These are phyloP conservation scores for Yamadazyma kanchanaburiensis DNA, from an alignment of 1,139 yeast species.

Conservation along the genomic window DNA sequence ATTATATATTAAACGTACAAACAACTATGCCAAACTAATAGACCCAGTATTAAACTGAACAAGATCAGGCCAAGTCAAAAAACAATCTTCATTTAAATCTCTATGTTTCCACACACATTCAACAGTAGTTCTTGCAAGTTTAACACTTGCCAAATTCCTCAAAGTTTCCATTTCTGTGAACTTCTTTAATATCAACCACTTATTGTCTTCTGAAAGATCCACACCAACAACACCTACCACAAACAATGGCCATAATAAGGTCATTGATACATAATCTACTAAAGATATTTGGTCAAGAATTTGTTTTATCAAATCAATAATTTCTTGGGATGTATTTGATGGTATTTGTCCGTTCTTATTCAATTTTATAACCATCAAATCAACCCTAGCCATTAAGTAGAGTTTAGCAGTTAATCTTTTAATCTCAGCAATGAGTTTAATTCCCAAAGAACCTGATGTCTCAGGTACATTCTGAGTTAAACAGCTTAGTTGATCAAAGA, in stretches of 20 bases:
- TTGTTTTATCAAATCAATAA: conserved; percentile 3
- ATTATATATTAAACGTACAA: neutral
- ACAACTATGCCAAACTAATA: conserved; percentile 27
- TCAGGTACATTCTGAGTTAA: conserved; percentile 6
- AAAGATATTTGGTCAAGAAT: conserved; percentile 8
- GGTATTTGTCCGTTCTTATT: conserved; percentile 1
- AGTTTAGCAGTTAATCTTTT: conserved; percentile 28
- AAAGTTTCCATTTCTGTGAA: conserved; percentile 26
- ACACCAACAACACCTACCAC: conserved; percentile 29
- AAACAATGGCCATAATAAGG: conserved; percentile 36
- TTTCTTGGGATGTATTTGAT: neutral
- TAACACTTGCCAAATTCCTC: conserved; percentile 32
- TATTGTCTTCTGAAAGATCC: conserved; percentile 21
- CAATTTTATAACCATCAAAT: conserved; percentile 14
- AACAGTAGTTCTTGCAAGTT: conserved; percentile 27
- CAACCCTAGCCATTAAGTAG: conserved; percentile 30
- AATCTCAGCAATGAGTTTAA: conserved; percentile 28
- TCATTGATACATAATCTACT: conserved; percentile 22
- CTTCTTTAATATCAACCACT: conserved; percentile 32
- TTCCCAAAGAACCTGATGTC: conserved; percentile 5
- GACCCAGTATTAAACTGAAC: conserved; percentile 28
- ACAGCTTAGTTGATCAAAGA: conserved; percentile 7
- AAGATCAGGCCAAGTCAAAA: conserved; percentile 30
- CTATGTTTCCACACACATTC: conserved; percentile 34
- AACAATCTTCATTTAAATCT: conserved; percentile 19